phyloP scores from a whole-genome alignment of 345 rosid genomes.

The Kernera saxatilis region DNA sequence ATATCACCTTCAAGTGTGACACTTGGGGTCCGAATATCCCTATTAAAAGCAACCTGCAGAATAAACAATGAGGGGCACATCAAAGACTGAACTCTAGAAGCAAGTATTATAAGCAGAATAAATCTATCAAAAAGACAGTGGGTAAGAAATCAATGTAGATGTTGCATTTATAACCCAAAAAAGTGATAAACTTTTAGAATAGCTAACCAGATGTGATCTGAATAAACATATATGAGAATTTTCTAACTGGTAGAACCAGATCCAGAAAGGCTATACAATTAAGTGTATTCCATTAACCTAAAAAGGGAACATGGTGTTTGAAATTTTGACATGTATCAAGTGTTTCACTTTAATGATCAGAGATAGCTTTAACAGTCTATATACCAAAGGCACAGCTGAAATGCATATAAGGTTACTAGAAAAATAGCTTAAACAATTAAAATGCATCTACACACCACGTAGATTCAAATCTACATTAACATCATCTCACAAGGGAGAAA shows the following conservation, averaged over 20 bases:
- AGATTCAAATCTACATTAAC: neutral
- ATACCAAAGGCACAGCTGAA: neutral
- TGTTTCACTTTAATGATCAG: neutral
- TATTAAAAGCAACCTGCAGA: slow-evolving; percentile 76
- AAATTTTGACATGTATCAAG: neutral
- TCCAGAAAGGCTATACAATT: neutral
- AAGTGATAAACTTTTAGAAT: neutral
- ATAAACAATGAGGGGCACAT: slow-evolving; percentile 11
- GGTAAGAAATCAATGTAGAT: neutral
- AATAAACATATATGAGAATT: neutral
- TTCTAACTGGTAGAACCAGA: neutral
- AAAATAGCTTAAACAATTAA: neutral
- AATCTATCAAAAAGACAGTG: neutral
- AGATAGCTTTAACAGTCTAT: neutral
- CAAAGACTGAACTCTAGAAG: neutral
- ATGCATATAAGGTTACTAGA: slow-evolving; percentile 1
- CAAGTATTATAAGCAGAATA: neutral
- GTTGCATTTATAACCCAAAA: neutral
- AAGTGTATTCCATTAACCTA: neutral
- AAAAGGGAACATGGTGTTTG: neutral
- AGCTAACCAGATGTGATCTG: neutral
- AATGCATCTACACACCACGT: neutral
- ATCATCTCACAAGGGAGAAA: neutral
- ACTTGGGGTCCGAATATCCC: slow-evolving; percentile 62
- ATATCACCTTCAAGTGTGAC: slow-evolving; percentile 96